These are phyloP conservation scores for Mrakia gelida DNA, from an alignment of 768 basidiomycete species.

Conservation along the genomic window DNA sequence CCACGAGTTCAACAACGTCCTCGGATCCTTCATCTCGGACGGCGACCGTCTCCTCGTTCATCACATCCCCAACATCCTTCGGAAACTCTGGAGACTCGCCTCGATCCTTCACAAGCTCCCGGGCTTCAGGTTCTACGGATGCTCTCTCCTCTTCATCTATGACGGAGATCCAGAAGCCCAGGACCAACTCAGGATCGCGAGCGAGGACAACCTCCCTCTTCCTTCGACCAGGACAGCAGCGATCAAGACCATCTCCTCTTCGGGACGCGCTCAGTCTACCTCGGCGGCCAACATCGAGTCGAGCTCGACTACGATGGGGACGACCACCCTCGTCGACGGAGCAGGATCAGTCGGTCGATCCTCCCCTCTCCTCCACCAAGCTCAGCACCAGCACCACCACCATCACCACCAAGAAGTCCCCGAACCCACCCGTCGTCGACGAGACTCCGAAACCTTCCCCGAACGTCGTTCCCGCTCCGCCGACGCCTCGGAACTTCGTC, in stretches of 20 bases:
- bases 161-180: conserved; percentile 90
- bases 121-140: conserved; percentile 98
- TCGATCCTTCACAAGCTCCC: conserved; percentile 80
- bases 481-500: conserved; percentile 15
- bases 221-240: neutral
- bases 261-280: neutral
- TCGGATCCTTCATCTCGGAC: conserved; percentile 77
- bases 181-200: conserved; percentile 48
- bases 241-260: neutral
- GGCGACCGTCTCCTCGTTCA: conserved; percentile 78
- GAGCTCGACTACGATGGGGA: neutral
- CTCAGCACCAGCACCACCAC: conserved; percentile 23
- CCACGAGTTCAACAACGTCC: conserved; percentile 74
- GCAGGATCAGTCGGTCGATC: neutral
- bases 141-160: conserved; percentile 92
- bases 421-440: conserved; percentile 5
- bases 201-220: conserved; percentile 27
- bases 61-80: conserved; percentile 85
- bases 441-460: conserved; percentile 16
- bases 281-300: neutral
- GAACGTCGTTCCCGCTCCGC: conserved; percentile 29
- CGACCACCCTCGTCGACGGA: neutral
- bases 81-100: conserved; percentile 90
- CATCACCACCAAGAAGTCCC: conserved; percentile 33
- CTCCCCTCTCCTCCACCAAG: neutral